Evolutionary conservation across 2,329 filamentous ascomycete species (phyloP).

Genomic region (Pestalotiopsis sp.): DNA sequence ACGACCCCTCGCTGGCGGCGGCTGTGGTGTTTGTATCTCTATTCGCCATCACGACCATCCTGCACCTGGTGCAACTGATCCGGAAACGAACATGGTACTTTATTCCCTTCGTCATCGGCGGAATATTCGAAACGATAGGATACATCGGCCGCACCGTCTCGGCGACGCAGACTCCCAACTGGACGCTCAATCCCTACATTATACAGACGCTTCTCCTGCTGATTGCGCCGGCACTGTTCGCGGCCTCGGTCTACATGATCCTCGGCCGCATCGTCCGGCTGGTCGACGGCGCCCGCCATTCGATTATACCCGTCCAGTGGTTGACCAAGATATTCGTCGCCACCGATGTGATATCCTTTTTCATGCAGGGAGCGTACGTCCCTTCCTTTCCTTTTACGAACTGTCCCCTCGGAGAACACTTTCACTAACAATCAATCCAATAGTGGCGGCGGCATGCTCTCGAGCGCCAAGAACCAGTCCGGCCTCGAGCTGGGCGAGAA

Average conservation of each 20-base stretch:
- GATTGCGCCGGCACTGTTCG: conserved; percentile 41
- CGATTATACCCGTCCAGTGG: conserved; percentile 41
- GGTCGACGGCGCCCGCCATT: conserved; percentile 39
- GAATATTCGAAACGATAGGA: conserved; percentile 41
- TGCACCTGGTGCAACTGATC: conserved; percentile 41
- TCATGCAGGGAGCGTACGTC: conserved; percentile 42
- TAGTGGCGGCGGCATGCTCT: conserved; percentile 15
- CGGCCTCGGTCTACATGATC: conserved; percentile 23
- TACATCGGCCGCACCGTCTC: conserved; percentile 11
- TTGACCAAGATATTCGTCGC: conserved; percentile 50
- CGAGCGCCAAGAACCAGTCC: conserved; percentile 20
- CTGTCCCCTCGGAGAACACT: background rate
- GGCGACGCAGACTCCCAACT: background rate
- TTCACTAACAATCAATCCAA: background rate
- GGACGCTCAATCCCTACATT: conserved; percentile 18
- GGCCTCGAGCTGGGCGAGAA: conserved; percentile 36
- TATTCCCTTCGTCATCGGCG: conserved; percentile 52
- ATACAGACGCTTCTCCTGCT: conserved; percentile 37
- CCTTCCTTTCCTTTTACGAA: background rate
- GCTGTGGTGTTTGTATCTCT: conserved; percentile 43
- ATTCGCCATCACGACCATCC: conserved; percentile 37
- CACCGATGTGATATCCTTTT: conserved; percentile 47
- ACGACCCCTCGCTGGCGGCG: conserved; percentile 45
- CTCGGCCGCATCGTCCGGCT: conserved; percentile 37
- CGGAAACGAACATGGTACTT: conserved; percentile 51